Percentiles rank a stretch among this genome's conserved stretches.
Conservation (phyloP, 2,329 filamentous ascomycete species). For the Xylaria hypoxylon region DNA sequence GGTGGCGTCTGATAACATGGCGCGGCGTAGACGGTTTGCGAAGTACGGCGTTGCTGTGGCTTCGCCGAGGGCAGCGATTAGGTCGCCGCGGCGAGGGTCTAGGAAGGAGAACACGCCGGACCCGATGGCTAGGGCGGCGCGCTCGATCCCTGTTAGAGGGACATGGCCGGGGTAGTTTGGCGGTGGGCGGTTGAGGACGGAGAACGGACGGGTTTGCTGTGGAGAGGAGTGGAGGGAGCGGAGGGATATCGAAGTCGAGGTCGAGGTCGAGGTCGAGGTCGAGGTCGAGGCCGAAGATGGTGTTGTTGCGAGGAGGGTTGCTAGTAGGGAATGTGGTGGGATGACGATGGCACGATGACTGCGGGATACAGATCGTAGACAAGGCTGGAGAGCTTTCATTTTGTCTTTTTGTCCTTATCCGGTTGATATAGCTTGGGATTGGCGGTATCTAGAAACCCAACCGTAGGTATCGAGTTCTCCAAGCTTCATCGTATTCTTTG, state of each 20-base stretch:
- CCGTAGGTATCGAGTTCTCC: background rate
- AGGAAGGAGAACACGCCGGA: slow-evolving; percentile 73
- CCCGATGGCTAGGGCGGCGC: slow-evolving; percentile 75
- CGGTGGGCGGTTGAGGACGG: slow-evolving; percentile 83
- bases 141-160: slow-evolving; percentile 83
- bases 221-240: background rate
- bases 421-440: background rate
- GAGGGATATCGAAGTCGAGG: background rate
- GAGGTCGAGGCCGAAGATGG: slow-evolving; percentile 2
- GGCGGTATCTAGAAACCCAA: background rate
- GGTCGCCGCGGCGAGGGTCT: slow-evolving; percentile 86
- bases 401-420: slow-evolving; percentile 8
- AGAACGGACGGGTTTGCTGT: slow-evolving; percentile 66
- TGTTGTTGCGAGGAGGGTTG: slow-evolving; percentile 18
- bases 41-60: slow-evolving; percentile 95
- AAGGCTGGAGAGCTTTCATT: slow-evolving; percentile 45
- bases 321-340: slow-evolving; percentile 7
- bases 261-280: background rate
- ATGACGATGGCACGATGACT: slow-evolving; percentile 13
- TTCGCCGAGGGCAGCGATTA: slow-evolving; percentile 95
- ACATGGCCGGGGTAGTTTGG: slow-evolving; percentile 95
- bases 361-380: slow-evolving; percentile 33
- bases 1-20: slow-evolving; percentile 86
- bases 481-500: background rate
- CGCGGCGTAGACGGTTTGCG: slow-evolving; percentile 88